phyloP scores from a whole-genome alignment of 1,139 yeast species.

The Yamadazyma diddensiae region DNA sequence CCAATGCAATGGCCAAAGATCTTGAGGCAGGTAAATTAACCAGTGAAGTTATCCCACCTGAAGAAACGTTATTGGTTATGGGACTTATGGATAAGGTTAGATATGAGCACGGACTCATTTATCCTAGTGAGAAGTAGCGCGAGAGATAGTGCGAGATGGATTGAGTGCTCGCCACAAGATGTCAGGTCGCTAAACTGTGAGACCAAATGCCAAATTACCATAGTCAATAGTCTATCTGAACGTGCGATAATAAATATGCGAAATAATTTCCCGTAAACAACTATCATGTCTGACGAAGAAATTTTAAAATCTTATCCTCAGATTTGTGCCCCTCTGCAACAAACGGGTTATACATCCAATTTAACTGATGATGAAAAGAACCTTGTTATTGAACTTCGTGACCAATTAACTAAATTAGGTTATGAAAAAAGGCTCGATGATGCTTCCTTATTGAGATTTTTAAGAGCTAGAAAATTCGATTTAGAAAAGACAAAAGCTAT shows the following conservation, averaged over 20 bases:
- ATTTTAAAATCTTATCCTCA: conserved; percentile 63
- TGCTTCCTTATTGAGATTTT: conserved; percentile 80
- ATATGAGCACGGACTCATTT: conserved; percentile 36
- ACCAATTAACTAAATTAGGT: conserved; percentile 58
- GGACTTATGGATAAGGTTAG: conserved; percentile 44
- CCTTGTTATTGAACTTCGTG: conserved; percentile 56
- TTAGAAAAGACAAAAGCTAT: conserved; percentile 72
- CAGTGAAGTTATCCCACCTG: conserved; percentile 36
- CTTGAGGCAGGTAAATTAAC: conserved; percentile 33
- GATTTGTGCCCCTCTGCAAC: conserved; percentile 53
- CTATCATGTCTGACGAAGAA: conserved; percentile 21
- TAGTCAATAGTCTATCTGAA: no score
- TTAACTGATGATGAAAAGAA: conserved; percentile 66
- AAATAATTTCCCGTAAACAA: no score
- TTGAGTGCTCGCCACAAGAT: no score
- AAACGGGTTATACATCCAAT: conserved; percentile 81
- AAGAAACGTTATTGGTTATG: conserved; percentile 44
- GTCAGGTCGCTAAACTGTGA: no score
- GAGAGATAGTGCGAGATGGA: neutral
- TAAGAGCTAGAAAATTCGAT: conserved; percentile 94
- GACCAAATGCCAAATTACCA: no score
- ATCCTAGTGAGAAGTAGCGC: conserved; percentile 22
- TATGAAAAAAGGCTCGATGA: conserved; percentile 78
- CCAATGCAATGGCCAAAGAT: conserved; percentile 48
- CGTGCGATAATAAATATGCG: no score